A percentile compares a stretch with the other conserved stretches of the same genome.
These are phyloP conservation scores for Urochloa ruziziensis DNA, from an alignment of 176 grass and related monocot genomes.

Conservation along the genomic window DNA sequence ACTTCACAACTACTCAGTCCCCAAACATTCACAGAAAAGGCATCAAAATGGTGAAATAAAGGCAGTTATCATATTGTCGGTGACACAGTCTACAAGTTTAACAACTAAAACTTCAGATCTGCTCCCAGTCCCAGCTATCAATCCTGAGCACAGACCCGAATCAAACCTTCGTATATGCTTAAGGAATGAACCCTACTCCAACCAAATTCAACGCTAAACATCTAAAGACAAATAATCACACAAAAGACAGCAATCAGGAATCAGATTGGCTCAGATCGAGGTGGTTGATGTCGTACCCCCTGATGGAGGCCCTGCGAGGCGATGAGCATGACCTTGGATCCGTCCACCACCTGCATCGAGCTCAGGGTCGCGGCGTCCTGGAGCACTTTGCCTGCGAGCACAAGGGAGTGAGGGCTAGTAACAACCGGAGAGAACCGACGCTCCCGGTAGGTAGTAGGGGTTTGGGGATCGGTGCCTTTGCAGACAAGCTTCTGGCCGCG, in stretches of 20 bases:
- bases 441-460: background rate
- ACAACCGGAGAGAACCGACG: background rate
- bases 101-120: background rate
- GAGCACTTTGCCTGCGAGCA: constrained; percentile 71
- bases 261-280: background rate
- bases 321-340: constrained; percentile 93
- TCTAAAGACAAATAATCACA: background rate
- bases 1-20: background rate
- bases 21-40: background rate
- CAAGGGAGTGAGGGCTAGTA: background rate
- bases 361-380: constrained; percentile 49
- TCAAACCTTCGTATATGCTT: background rate
- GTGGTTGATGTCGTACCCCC: constrained; percentile 57
- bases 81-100: background rate
- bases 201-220: background rate
- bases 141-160: constrained; percentile 4
- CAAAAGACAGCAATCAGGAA: background rate
- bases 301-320: constrained; percentile 91
- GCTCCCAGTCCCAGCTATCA: background rate
- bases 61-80: background rate
- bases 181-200: background rate
- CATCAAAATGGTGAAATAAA: background rate
- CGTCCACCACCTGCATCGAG: constrained; percentile 54
- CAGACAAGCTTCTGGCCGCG: constrained; percentile 95
- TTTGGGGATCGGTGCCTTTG: constrained; percentile 58